These are phyloP conservation scores for Phytophthora colocasiae DNA, from an alignment of 352 stramenopile species.

Conservation along the genomic window DNA sequence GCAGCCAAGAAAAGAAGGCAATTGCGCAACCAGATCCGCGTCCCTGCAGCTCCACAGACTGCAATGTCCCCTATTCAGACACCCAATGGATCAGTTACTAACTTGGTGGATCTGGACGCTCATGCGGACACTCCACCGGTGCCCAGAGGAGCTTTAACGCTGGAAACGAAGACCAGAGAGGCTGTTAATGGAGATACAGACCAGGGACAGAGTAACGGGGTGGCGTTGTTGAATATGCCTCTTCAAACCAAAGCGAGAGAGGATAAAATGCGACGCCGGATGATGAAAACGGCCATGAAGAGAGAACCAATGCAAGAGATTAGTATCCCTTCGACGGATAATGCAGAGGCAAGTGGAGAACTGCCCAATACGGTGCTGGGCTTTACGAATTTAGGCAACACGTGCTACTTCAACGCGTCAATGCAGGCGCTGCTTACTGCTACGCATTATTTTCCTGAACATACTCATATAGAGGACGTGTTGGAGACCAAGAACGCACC, in stretches of 20 bases:
- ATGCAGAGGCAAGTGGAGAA: not conserved
- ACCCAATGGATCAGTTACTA: slow-evolving; percentile 28
- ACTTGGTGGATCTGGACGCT: slow-evolving; percentile 17
- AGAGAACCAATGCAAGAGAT: slow-evolving; percentile 23
- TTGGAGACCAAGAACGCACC: slow-evolving; percentile 83
- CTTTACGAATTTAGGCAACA: slow-evolving; percentile 94
- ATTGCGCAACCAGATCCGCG: slow-evolving; percentile 30
- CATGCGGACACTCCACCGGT: slow-evolving; percentile 20
- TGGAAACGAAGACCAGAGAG: slow-evolving; percentile 13
- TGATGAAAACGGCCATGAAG: slow-evolving; percentile 30
- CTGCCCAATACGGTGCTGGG: slow-evolving; percentile 57
- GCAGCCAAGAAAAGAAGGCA: slow-evolving; percentile 54
- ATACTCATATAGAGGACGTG: slow-evolving; percentile 53
- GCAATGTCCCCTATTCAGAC: slow-evolving; percentile 29
- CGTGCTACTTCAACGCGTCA: slow-evolving; percentile 93
- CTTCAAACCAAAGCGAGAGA: slow-evolving; percentile 41
- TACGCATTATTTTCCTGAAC: slow-evolving; percentile 70
- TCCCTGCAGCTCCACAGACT: slow-evolving; percentile 3
- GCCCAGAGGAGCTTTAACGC: slow-evolving; percentile 10
- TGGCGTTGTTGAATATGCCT: slow-evolving; percentile 41
- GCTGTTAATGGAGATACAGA: not conserved
- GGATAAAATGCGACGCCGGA: slow-evolving; percentile 32
- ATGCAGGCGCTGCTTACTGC: slow-evolving; percentile 93
- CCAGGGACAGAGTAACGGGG: slow-evolving; percentile 14
- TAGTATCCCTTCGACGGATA: slow-evolving; percentile 12